These are phyloP conservation scores for Hypocrella siamensis DNA, from an alignment of 2,329 filamentous ascomycete species.

Conservation along the genomic window DNA sequence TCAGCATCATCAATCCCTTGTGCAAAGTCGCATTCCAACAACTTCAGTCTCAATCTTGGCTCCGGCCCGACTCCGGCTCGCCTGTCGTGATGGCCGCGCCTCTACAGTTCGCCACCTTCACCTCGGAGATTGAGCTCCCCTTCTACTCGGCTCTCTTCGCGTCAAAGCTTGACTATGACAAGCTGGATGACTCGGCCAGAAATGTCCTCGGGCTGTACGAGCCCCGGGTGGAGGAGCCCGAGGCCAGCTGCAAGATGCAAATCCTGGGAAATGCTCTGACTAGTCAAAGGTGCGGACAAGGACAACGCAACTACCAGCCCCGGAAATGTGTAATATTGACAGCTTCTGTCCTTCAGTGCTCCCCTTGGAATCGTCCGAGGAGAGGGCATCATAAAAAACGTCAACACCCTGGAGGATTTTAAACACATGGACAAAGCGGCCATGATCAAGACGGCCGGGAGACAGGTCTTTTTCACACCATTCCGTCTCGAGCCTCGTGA, in stretches of 20 bases:
- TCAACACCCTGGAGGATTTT: conserved; percentile 92
- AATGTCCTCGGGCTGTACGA: conserved; percentile 81
- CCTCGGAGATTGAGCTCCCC: conserved; percentile 84
- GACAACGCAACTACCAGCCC: neutral
- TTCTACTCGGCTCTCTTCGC: conserved; percentile 90
- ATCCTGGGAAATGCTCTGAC: conserved; percentile 77
- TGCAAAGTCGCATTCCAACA: too few relatives aligned
- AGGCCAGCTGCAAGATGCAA: conserved; percentile 76
- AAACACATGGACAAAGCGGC: conserved; percentile 65
- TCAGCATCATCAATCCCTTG: too few relatives aligned
- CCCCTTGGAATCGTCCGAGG: conserved; percentile 62
- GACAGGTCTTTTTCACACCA: too few relatives aligned
- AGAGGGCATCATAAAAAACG: conserved; percentile 88
- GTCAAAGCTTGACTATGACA: conserved; percentile 92
- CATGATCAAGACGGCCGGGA: conserved; percentile 63
- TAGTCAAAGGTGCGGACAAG: conserved; percentile 54
- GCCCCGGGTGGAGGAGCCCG: conserved; percentile 56
- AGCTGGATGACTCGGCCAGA: conserved; percentile 84
- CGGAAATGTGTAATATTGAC: too few relatives aligned
- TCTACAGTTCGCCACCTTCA: conserved; percentile 70
- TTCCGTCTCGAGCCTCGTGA: too few relatives aligned
- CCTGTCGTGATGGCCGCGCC: conserved; percentile 31
- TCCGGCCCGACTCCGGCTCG: too few relatives aligned
- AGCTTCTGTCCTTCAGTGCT: too few relatives aligned
- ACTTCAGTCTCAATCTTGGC: too few relatives aligned